Percentiles rank a stretch among this genome's conserved stretches.
Evolutionary conservation across 1,284 basidiomycete genomes (phyloP).

Genomic region (Neolentinus lepideus): DNA sequence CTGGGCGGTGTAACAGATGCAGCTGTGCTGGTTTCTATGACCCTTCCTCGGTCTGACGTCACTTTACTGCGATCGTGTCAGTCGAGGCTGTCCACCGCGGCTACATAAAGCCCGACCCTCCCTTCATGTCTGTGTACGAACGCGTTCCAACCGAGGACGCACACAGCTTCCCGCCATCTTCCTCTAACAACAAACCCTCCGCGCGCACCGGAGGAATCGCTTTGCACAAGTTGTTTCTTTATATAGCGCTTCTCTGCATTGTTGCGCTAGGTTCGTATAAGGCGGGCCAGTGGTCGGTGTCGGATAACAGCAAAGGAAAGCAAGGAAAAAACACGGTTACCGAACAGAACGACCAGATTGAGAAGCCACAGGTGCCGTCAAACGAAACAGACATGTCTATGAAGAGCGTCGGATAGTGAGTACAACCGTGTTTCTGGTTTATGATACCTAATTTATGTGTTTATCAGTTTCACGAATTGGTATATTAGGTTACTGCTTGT

Average conservation of each 20-base stretch:
- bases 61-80: neutral
- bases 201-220: neutral
- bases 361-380: slow-evolving; percentile 11
- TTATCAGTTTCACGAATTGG: slow-evolving; percentile 69
- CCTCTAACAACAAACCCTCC: neutral
- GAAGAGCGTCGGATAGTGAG: slow-evolving; percentile 76
- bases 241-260: slow-evolving; percentile 24
- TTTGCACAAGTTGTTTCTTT: neutral
- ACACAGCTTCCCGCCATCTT: neutral
- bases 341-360: slow-evolving; percentile 13
- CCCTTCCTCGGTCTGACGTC: neutral
- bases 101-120: neutral
- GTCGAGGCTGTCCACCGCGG: neutral
- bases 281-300: slow-evolving; percentile 34
- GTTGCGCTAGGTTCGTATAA: slow-evolving; percentile 36
- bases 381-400: slow-evolving; percentile 37
- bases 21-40: neutral
- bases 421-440: slow-evolving; percentile 13
- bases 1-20: no score
- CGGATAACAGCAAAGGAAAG: slow-evolving; percentile 6
- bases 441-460: slow-evolving; percentile 6
- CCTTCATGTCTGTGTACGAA: neutral
- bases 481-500: slow-evolving; percentile 18
- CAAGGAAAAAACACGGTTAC: no score
- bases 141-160: slow-evolving; percentile 1